Evolutionary conservation across 2,329 filamentous ascomycete genomes (phyloP).

Genomic region (Hirsutella thompsonii): DNA sequence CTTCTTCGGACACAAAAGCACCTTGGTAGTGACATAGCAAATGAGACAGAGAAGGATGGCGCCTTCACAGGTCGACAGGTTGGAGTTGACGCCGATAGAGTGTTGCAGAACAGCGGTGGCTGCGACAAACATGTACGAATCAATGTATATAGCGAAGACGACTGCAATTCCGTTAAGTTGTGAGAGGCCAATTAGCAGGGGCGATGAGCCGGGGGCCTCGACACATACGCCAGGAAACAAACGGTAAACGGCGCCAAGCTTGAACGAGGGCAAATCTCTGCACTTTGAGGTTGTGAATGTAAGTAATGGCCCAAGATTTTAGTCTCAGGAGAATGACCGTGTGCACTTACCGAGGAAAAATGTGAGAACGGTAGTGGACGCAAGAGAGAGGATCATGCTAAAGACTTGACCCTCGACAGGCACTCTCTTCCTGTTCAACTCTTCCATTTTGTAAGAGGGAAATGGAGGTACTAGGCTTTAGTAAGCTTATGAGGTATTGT

Average conservation of each 20-base stretch:
- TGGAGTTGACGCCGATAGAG: constrained; percentile 43
- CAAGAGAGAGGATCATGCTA: background rate
- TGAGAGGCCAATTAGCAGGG: background rate
- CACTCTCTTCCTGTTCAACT: background rate
- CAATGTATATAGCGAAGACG: constrained; percentile 44
- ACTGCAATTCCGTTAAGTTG: constrained; percentile 24
- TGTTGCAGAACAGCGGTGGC: constrained; percentile 42
- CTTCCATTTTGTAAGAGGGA: too few species aligned
- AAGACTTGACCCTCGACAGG: background rate
- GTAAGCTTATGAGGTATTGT: too few species aligned
- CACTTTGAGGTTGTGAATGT: constrained; percentile 11
- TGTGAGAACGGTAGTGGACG: background rate
- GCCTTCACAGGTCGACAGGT: constrained; percentile 35
- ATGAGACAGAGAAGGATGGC: constrained; percentile 47
- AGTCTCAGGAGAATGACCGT: background rate
- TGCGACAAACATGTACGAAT: constrained; percentile 48
- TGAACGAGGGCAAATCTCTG: constrained; percentile 23
- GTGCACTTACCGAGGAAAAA: background rate
- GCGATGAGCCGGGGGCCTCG: background rate
- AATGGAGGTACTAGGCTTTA: too few species aligned
- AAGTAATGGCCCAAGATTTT: background rate
- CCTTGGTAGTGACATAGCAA: constrained; percentile 52
- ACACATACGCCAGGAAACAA: constrained; percentile 30
- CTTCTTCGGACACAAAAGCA: too few species aligned
- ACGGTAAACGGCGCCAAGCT: constrained; percentile 26